These are phyloP conservation scores for Candida anglica DNA, from an alignment of 805 yeast genomes.

Conservation along the genomic window DNA sequence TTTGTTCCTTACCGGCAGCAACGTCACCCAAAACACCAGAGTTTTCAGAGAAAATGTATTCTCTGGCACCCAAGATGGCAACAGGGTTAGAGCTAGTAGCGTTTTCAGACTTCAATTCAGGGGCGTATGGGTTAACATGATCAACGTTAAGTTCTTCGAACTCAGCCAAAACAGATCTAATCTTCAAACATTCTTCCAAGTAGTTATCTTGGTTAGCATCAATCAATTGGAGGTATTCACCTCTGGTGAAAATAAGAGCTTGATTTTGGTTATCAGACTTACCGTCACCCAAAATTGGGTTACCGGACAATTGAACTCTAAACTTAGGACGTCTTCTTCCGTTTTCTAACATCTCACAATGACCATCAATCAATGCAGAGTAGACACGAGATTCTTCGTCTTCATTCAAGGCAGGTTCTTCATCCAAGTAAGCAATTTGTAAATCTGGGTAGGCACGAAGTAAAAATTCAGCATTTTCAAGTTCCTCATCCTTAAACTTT, in stretches of 20 bases:
- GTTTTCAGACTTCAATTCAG: conserved; percentile 56
- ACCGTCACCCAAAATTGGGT: conserved; percentile 83
- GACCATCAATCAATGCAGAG: conserved; percentile 70
- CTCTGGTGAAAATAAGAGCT: conserved; percentile 69
- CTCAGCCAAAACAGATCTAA: conserved; percentile 69
- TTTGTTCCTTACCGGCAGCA: conserved; percentile 87
- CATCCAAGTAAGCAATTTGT: conserved; percentile 60
- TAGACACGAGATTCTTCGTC: conserved; percentile 46
- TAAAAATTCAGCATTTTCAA: conserved; percentile 54
- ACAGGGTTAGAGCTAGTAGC: conserved; percentile 50
- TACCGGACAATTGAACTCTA: conserved; percentile 65
- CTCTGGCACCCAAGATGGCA: conserved; percentile 81
- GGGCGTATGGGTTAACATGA: conserved; percentile 80
- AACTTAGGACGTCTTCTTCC: conserved; percentile 62
- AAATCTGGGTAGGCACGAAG: conserved; percentile 65
- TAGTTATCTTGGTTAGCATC: conserved; percentile 86
- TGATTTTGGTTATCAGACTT: conserved; percentile 82
- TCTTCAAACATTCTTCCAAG: conserved; percentile 76
- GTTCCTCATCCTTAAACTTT: conserved; percentile 52
- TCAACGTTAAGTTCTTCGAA: conserved; percentile 61
- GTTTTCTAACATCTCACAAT: conserved; percentile 54
- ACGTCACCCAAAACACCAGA: conserved; percentile 80
- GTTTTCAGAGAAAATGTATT: conserved; percentile 79
- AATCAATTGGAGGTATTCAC: conserved; percentile 75
- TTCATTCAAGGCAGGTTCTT: conserved; percentile 38